Evolutionary conservation across 495 filamentous ascomycete genomes (phyloP).

Genomic region (Penicillium soppii): DNA sequence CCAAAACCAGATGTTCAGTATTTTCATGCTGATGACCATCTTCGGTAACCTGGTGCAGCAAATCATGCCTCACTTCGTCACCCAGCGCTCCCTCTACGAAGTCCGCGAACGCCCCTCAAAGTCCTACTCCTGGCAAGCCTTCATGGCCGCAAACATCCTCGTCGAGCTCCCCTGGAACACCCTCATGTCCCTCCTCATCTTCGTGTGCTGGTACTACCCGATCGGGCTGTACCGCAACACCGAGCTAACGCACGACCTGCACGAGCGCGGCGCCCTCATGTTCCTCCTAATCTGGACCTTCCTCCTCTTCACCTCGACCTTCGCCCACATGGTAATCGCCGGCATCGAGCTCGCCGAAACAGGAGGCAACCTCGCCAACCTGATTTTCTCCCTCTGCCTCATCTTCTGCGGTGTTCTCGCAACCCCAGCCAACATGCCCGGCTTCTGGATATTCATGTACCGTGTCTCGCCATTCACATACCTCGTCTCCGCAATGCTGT

Average conservation of each 20-base stretch:
- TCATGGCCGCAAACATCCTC: constrained; percentile 66
- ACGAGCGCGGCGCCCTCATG: constrained; percentile 57
- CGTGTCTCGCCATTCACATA: constrained; percentile 74
- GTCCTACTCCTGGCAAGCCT: constrained; percentile 74
- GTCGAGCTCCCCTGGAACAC: constrained; percentile 75
- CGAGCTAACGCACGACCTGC: constrained; percentile 33
- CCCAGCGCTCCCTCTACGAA: constrained; percentile 67
- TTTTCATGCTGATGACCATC: constrained; percentile 85
- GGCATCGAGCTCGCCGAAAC: constrained; percentile 62
- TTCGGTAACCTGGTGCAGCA: constrained; percentile 80
- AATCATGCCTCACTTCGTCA: constrained; percentile 70
- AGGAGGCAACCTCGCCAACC: constrained; percentile 59
- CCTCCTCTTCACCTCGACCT: constrained; percentile 60
- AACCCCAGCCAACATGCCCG: constrained; percentile 55
- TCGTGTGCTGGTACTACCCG: constrained; percentile 67
- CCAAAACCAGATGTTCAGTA: constrained; percentile 87
- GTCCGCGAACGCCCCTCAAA: constrained; percentile 70
- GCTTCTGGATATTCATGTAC: constrained; percentile 87
- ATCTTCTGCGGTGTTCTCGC: constrained; percentile 70
- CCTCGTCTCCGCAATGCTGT: constrained; percentile 62
- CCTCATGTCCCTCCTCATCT: constrained; percentile 62
- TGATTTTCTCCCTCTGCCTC: constrained; percentile 61
- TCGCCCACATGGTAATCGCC: constrained; percentile 65
- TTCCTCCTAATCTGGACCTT: constrained; percentile 56
- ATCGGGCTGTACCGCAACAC: constrained; percentile 62